Conservation (phyloP, 805 yeast genomes). For the Candida cerambycidarum region DNA sequence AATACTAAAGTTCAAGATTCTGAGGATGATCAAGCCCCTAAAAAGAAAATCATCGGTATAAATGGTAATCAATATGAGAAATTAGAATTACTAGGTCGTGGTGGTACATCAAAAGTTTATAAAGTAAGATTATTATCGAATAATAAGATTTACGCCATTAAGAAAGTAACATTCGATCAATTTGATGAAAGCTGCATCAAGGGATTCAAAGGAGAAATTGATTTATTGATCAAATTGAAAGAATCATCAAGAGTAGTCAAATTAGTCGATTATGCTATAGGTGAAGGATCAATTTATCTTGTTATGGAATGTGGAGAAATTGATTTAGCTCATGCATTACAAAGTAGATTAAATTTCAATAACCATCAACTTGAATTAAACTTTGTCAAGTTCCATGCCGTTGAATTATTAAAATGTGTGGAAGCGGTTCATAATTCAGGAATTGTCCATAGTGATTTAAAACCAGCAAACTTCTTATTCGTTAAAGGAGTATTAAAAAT, state of each 20-base stretch:
- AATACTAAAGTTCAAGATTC: not conserved
- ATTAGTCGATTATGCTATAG: slow-evolving; percentile 70
- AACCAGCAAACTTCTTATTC: slow-evolving; percentile 69
- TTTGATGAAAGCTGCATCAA: slow-evolving; percentile 70
- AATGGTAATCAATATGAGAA: slow-evolving; percentile 70
- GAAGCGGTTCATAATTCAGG: slow-evolving; percentile 84
- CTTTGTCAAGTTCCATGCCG: slow-evolving; percentile 76
- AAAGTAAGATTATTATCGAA: slow-evolving; percentile 58
- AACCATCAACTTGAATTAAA: slow-evolving; percentile 52
- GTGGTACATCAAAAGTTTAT: slow-evolving; percentile 91
- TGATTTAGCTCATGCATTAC: slow-evolving; percentile 80
- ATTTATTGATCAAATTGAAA: slow-evolving; percentile 59
- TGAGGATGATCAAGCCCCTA: slow-evolving; percentile 15
- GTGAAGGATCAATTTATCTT: slow-evolving; percentile 60
- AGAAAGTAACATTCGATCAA: slow-evolving; percentile 77
- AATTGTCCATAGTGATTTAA: slow-evolving; percentile 79
- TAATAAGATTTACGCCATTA: slow-evolving; percentile 71
- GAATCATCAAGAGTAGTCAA: slow-evolving; percentile 71
- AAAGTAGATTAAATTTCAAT: slow-evolving; percentile 44
- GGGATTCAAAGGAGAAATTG: slow-evolving; percentile 90
- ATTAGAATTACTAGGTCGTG: slow-evolving; percentile 79
- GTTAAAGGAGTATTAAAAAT: slow-evolving; percentile 84
- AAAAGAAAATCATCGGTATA: slow-evolving; percentile 30
- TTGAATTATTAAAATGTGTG: slow-evolving; percentile 79
- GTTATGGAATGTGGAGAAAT: slow-evolving; percentile 96